Evolutionary conservation across 768 basidiomycete genomes (phyloP), one percentile per base, ranked within the genome.

Genomic region (Pleurotus cornucopiae): DNA sequence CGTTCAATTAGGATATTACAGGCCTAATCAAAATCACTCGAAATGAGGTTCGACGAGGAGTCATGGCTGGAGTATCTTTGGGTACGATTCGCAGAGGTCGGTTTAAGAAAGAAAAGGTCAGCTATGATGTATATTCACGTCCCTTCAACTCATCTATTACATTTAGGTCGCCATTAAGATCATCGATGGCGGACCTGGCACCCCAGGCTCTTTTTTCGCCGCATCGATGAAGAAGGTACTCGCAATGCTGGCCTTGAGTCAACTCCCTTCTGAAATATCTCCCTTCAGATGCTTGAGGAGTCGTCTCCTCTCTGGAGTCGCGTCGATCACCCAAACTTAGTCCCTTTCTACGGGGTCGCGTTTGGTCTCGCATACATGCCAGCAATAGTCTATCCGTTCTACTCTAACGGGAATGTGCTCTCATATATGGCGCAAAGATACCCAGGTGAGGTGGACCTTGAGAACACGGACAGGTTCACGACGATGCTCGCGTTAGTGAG

Each of bases 301-400:
- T 2, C 9, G 3, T 2, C 41, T 16, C 6, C 18, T 18, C 18
- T 18, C 18, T 68, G 68, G 68, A 37, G 18, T 9, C n/a, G 46
- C 1, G 46, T 70, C 4, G 16, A 62, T 0, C 63, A 70, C 54
- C 46, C 48, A 5, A 64, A 70, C 46, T 55, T 70, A 9, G 54
- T 57, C 7, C 44, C 16, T 12, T 63, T 69, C 16, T 62, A 60
- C 18, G 18, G 18, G 18, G 18, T 18, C 18, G 18, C 18, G 18
- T 18, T 18, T 18, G 18, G 18, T 18, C 18, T 18, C 18, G 18
- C 18, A 18, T 18, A 18, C 18, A 18, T 18, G 18, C 18, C 18
- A 18, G 18, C 18, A 18, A 18, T 70, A 7, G 60, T 71, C 6
- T 58, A 66, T n/a, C 55, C 60, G 1, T 69, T 57, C 34, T 67